Evolutionary conservation across 495 filamentous ascomycete species (phyloP).

Genomic region (Clohesyomyces aquaticus): DNA sequence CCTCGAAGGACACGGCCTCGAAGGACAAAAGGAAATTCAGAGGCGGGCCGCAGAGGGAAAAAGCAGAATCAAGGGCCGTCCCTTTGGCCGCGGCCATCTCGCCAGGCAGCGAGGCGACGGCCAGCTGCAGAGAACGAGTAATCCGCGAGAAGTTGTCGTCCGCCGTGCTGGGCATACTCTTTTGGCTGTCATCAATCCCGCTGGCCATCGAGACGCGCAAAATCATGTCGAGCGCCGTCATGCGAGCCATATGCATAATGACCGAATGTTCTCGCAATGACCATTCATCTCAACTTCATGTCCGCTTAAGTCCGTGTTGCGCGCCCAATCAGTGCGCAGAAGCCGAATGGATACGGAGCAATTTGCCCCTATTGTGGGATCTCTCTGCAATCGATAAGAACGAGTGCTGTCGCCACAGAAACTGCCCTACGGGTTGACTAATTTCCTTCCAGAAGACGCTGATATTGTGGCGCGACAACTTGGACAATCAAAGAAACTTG

Average conservation of each 20-base stretch:
- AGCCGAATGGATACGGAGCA: conserved; percentile 13
- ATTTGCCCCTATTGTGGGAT: conserved; percentile 22
- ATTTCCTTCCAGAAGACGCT: conserved; percentile 30
- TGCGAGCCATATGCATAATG: conserved; percentile 31
- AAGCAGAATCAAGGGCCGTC: neutral
- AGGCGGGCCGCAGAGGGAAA: neutral
- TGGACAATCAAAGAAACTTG: neutral
- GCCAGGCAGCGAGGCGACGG: neutral
- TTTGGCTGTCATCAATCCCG: no score
- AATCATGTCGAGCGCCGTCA: conserved; percentile 8
- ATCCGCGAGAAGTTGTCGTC: no score
- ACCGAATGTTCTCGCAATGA: neutral
- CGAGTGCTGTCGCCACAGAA: conserved; percentile 21
- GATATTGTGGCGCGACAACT: conserved; percentile 13
- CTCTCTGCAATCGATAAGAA: conserved; percentile 24
- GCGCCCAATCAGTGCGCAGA: conserved; percentile 9
- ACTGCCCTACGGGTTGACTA: conserved; percentile 15
- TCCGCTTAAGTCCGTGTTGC: conserved; percentile 28
- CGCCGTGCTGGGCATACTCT: no score
- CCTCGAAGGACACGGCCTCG: conserved; percentile 1
- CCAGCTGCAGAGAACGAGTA: no score
- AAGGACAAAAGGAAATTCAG: neutral
- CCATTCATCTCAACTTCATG: conserved; percentile 7
- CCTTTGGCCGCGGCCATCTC: neutral
- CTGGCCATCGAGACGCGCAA: neutral